A percentile compares a stretch with the other conserved stretches of the same genome.
These are phyloP conservation scores for Trifolium pratense DNA, from an alignment of 306 rosid genomes.

Conservation along the genomic window DNA sequence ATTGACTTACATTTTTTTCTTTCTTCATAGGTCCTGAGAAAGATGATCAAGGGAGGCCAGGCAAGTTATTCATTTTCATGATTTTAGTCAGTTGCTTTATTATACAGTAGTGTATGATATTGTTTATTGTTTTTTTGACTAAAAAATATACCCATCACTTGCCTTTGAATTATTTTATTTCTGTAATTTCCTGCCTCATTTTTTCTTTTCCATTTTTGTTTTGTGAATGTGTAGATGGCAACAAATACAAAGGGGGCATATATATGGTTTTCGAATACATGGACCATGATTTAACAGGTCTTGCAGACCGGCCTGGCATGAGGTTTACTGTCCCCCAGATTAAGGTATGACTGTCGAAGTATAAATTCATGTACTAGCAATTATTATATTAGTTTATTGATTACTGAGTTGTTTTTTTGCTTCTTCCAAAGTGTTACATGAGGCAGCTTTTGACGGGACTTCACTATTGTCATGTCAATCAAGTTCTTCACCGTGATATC, in stretches of 20 bases:
- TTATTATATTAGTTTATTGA: slow-evolving; percentile 15
- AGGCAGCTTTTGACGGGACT: slow-evolving; percentile 75
- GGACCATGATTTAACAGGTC: slow-evolving; percentile 87
- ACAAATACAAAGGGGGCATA: slow-evolving; percentile 69
- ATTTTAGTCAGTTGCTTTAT: slow-evolving; percentile 20
- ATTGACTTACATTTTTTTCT: neutral
- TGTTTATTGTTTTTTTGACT: neutral
- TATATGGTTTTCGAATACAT: slow-evolving; percentile 85
- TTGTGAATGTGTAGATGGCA: slow-evolving; percentile 51
- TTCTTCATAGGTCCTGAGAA: slow-evolving; percentile 56
- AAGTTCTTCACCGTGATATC: slow-evolving; percentile 81
- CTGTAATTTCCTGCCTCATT: neutral
- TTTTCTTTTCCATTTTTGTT: slow-evolving; percentile 6
- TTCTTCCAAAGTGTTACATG: slow-evolving; percentile 64
- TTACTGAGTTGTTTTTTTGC: slow-evolving; percentile 26
- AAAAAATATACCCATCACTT: neutral
- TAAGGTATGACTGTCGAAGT: slow-evolving; percentile 48
- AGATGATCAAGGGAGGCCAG: slow-evolving; percentile 72
- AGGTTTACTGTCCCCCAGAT: slow-evolving; percentile 81
- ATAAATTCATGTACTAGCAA: neutral
- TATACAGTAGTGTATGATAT: slow-evolving; percentile 7
- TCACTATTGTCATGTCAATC: slow-evolving; percentile 70
- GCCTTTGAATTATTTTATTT: slow-evolving; percentile 14
- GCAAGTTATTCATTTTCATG: slow-evolving; percentile 38
- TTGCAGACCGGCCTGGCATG: slow-evolving; percentile 77